Conservation (phyloP, 148 eudicot species). For the Fagopyrum tataricum region DNA sequence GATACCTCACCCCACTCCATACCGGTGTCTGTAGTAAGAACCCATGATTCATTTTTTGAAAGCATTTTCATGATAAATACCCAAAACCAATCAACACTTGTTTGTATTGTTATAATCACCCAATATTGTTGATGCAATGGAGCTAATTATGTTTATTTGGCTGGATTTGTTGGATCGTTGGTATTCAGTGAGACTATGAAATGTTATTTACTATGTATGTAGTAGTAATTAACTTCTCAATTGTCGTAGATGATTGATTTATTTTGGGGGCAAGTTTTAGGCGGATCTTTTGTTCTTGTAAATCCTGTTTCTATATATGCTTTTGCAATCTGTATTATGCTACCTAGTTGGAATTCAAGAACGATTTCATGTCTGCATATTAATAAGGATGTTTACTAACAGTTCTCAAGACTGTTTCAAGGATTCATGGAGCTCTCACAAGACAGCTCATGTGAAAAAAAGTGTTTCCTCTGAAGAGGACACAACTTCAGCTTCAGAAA, state of each 20-base stretch:
- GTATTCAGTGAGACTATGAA: not conserved
- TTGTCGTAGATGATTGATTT: not conserved
- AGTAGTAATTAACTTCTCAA: not conserved
- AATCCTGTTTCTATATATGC: not conserved
- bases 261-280: not conserved
- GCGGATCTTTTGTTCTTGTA: not conserved
- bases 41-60: not conserved
- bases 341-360: not conserved
- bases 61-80: not conserved
- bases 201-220: not conserved
- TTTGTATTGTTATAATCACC: not conserved
- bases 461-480: slow-evolving; percentile 40
- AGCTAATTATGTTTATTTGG: not conserved
- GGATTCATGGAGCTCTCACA: slow-evolving; percentile 93
- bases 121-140: not conserved
- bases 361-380: not conserved
- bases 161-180: not conserved
- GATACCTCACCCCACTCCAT: not conserved
- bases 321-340: not conserved
- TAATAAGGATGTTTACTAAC: slow-evolving; percentile 20
- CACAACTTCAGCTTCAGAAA: slow-evolving; percentile 22
- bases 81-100: not conserved
- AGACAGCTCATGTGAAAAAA: slow-evolving; percentile 69
- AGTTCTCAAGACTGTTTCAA: slow-evolving; percentile 98
- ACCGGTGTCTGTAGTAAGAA: not conserved